A percentile compares a stretch with the other conserved stretches of the same genome.
phyloP scores from a whole-genome alignment of 106 monocot genomes.

The Acorus calamus region DNA sequence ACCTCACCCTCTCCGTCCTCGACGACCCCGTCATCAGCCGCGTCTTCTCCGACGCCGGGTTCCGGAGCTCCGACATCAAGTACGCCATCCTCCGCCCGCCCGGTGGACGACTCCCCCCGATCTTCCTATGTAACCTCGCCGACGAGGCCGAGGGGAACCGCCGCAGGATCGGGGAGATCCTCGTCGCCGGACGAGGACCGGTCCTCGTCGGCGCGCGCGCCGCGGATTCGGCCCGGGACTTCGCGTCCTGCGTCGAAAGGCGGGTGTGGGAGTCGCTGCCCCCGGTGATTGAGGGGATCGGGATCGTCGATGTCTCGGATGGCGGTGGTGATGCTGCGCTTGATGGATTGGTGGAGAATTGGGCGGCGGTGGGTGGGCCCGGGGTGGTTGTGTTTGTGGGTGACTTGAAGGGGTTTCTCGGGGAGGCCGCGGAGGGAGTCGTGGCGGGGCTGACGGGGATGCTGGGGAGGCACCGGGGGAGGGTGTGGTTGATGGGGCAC shows the following conservation, averaged over 20 bases:
- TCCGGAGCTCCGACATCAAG: too few species aligned
- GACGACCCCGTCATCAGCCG: too few species aligned
- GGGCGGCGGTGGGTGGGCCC: slow-evolving; percentile 1
- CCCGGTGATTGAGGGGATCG: slow-evolving; percentile 25
- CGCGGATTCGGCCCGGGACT: slow-evolving; percentile 39
- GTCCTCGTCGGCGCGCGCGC: slow-evolving; percentile 64
- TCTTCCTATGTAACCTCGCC: slow-evolving; percentile 34
- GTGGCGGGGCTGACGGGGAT: slow-evolving; percentile 43
- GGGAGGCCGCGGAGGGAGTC: slow-evolving; percentile 13
- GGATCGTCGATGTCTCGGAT: slow-evolving; percentile 16
- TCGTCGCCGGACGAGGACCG: slow-evolving; percentile 28
- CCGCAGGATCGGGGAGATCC: slow-evolving; percentile 45
- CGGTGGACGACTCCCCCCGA: slow-evolving; percentile 36
- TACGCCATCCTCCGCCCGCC: too few species aligned
- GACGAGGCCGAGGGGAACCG: slow-evolving; percentile 34
- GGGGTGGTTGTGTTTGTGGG: slow-evolving; percentile 42
- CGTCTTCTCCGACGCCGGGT: too few species aligned
- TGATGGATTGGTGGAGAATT: slow-evolving; percentile 15
- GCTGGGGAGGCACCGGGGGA: slow-evolving; percentile 23
- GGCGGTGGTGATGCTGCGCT: slow-evolving; percentile 3
- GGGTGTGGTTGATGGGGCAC: slow-evolving; percentile 63
- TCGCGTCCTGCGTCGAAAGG: slow-evolving; percentile 20
- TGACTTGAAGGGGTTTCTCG: slow-evolving; percentile 50
- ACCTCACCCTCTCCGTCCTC: too few species aligned
- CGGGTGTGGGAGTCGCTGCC: slow-evolving; percentile 16